Percentiles rank a stretch among this genome's conserved stretches.
Evolutionary conservation across 352 stramenopile species (phyloP).

Genomic region (Globisporangium recalcitrans): DNA sequence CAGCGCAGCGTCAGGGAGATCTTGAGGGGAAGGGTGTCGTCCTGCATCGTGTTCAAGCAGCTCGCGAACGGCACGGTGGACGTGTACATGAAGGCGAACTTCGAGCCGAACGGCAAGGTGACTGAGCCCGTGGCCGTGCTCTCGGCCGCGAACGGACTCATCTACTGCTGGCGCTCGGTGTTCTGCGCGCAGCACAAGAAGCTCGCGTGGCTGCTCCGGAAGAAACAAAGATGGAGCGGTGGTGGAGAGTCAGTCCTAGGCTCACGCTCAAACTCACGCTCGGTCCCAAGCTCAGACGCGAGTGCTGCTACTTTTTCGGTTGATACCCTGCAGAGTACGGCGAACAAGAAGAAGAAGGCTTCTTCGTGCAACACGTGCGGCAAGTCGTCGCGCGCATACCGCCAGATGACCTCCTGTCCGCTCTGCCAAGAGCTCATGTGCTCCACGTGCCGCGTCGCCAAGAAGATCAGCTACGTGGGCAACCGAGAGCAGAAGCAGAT

Average conservation of each 20-base stretch:
- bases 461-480: constrained; percentile 12
- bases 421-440: constrained; percentile 10
- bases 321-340: neutral
- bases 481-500: constrained; percentile 6
- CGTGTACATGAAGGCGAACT: constrained; percentile 39
- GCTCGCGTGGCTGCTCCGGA: constrained; percentile 9
- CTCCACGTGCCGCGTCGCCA: constrained; percentile 11
- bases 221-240: neutral
- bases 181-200: constrained; percentile 34
- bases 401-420: constrained; percentile 2
- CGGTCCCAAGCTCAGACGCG: neutral
- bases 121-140: constrained; percentile 27
- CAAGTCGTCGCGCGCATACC: constrained; percentile 1
- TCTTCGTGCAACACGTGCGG: constrained; percentile 6
- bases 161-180: constrained; percentile 28
- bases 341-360: neutral
- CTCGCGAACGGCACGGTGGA: constrained; percentile 29
- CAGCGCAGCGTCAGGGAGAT: constrained; percentile 22
- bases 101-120: constrained; percentile 31
- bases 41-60: constrained; percentile 36
- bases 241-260: neutral
- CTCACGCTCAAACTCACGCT: neutral
- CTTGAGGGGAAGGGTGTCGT: constrained; percentile 42
- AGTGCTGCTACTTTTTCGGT: neutral
- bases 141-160: constrained; percentile 16